Conservation (phyloP, 441 rosid species). For the Pelargonium australe region DNA sequence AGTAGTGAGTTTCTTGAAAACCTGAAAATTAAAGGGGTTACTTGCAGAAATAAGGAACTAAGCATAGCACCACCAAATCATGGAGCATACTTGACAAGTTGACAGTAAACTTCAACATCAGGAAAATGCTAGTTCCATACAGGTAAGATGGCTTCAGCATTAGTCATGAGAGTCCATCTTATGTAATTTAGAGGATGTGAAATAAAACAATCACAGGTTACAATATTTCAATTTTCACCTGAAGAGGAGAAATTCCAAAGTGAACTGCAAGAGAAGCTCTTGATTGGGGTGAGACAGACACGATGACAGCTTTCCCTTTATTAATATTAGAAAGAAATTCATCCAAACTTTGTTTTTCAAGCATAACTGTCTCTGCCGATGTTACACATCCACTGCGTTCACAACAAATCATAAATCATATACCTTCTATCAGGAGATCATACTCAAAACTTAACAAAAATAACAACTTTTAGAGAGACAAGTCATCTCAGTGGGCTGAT, state of each 20-base stretch:
- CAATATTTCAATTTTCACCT: constrained; percentile 27
- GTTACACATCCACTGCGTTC: constrained; percentile 82
- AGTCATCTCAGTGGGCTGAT: too few species aligned
- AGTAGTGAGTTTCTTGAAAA: constrained; percentile 69
- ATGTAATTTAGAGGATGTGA: not conserved
- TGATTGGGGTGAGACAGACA: constrained; percentile 82
- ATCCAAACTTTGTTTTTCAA: constrained; percentile 90
- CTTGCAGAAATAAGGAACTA: constrained; percentile 8
- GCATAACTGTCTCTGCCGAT: constrained; percentile 95
- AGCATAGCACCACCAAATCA: not conserved
- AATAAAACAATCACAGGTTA: not conserved
- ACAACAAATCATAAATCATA: constrained; percentile 7
- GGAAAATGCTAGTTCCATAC: constrained; percentile 6
- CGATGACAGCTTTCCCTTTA: constrained; percentile 52
- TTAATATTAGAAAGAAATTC: constrained; percentile 66
- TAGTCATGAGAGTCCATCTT: not conserved
- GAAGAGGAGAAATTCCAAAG: constrained; percentile 60
- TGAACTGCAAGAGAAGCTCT: constrained; percentile 87
- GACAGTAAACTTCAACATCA: not conserved
- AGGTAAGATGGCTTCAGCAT: constrained; percentile 7
- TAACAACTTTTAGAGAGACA: not conserved
- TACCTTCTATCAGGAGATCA: not conserved
- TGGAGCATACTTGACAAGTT: not conserved
- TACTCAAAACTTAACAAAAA: not conserved
- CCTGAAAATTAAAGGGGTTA: constrained; percentile 32